Evolutionary conservation across 2,329 filamentous ascomycete genomes (phyloP), one percentile per base, ranked within the genome.

Genomic region (Pyricularia grisea): DNA sequence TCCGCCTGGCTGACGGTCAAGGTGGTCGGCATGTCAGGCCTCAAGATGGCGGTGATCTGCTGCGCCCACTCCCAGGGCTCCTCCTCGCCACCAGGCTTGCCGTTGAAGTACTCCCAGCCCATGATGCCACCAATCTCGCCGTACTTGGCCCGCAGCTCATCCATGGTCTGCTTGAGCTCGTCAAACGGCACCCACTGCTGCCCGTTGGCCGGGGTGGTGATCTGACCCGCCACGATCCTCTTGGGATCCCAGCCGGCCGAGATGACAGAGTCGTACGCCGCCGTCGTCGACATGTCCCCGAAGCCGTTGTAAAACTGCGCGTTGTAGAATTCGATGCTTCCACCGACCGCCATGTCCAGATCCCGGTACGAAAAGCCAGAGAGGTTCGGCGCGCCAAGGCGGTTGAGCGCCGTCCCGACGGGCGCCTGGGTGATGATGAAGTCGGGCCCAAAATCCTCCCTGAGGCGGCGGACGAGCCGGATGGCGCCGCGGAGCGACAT

Each of bases 51-150:
- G 0, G 88, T 88, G 83, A 95, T 89, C 69, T 84, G 83, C 65
- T 83, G 84, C 0, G 91, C 92, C 93, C 93, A 97, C 72, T 91
- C 83, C 90, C 90, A 94, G 0, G 92, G 91, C 69, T 83, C 80
- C 14, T 81, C 81, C 2, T 76, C 76, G 28, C 86, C 89, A 0
- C 89, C 90, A 0, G 92, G 91, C 70, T 88, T 77, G 69, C 90
- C 87, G 80, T 97, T 96, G 80, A 94, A 97, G 77, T 95, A 97
- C 80, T 97, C 94, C 94, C 94, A 97, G 2, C 93, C 93, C 89
- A 95, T 95, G 7, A 97, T 88, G 0, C 94, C 94, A 0, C 93
- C 94, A 77, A 97, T 95, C 0, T 81, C 81, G 1, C 86, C 85
- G 74, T 92, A 92, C 68, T 80, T 76, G 2, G 73, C 74, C n/a